phyloP scores from a whole-genome alignment of 805 yeast species.

The Myxozyma neotropica region DNA sequence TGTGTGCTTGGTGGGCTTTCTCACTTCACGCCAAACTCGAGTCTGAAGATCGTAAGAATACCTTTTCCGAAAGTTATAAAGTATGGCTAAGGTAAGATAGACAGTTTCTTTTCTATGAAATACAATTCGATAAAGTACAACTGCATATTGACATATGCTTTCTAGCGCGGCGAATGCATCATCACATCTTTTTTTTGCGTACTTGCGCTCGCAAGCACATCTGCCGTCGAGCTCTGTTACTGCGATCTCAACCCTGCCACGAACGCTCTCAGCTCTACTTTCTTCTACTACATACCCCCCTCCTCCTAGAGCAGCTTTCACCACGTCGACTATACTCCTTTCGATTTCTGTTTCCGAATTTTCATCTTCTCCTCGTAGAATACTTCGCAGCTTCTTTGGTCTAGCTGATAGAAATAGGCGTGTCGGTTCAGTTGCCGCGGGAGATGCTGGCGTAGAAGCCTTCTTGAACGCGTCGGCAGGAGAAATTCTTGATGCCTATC shows the following conservation, averaged over 20 bases:
- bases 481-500: background rate
- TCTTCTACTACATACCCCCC: conserved; percentile 25
- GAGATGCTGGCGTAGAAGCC: background rate
- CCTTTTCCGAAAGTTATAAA: conserved; percentile 21
- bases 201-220: conserved; percentile 56
- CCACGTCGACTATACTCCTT: conserved; percentile 2
- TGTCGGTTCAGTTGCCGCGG: background rate
- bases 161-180: conserved; percentile 80
- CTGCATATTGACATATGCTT: too few relatives aligned
- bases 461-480: conserved; percentile 5
- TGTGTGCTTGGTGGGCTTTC: conserved; percentile 91
- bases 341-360: background rate
- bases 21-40: conserved; percentile 46
- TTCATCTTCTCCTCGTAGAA: background rate
- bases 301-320: background rate
- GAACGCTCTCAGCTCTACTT: conserved; percentile 27
- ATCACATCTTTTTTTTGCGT: conserved; percentile 76
- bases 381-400: conserved; percentile 16
- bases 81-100: conserved; percentile 15
- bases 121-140: too few relatives aligned
- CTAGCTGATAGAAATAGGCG: conserved; percentile 4
- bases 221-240: conserved; percentile 1
- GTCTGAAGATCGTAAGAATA: conserved; percentile 8
- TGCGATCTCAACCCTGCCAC: conserved; percentile 21
- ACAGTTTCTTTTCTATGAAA: background rate